These are phyloP conservation scores for Solanum pinnatisectum DNA, from an alignment of 257 asterid species.

Conservation along the genomic window DNA sequence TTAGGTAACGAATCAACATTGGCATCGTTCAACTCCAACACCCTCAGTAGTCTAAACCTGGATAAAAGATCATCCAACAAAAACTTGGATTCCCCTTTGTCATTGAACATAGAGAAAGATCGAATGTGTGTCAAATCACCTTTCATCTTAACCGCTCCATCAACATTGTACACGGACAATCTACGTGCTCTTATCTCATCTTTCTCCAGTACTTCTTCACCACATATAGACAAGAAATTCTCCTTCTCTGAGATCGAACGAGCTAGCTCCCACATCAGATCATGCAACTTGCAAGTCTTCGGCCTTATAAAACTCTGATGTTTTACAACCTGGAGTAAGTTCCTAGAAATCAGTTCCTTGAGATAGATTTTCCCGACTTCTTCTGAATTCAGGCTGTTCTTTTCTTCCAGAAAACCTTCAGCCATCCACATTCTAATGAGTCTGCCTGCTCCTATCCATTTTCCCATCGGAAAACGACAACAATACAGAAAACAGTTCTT, in stretches of 20 bases:
- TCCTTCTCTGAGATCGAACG: conserved; percentile 11
- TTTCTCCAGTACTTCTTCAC: not conserved
- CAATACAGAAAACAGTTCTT: conserved; percentile 38
- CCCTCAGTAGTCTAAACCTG: conserved; percentile 8
- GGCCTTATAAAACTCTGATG: conserved; percentile 14
- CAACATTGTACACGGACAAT: conserved; percentile 13
- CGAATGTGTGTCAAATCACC: conserved; percentile 9
- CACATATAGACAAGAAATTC: conserved; percentile 14
- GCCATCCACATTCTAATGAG: conserved; percentile 45
- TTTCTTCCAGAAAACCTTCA: conserved; percentile 23
- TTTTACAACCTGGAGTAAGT: conserved; percentile 25
- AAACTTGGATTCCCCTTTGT: not conserved
- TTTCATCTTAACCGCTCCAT: not conserved
- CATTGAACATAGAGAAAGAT: conserved; percentile 19
- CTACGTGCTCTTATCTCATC: conserved; percentile 18
- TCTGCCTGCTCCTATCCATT: conserved; percentile 24
- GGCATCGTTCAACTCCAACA: conserved; percentile 21
- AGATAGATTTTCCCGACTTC: conserved; percentile 32
- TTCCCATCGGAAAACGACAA: conserved; percentile 34
- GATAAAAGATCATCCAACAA: not conserved
- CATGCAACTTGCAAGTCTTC: conserved; percentile 18
- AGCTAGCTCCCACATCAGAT: conserved; percentile 20
- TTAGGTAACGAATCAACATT: conserved; percentile 15
- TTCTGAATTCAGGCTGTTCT: conserved; percentile 12
- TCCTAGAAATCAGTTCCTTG: conserved; percentile 19